Conservation (phyloP, 2,329 filamentous ascomycete species). For the Acephala macrosclerotiorum region DNA sequence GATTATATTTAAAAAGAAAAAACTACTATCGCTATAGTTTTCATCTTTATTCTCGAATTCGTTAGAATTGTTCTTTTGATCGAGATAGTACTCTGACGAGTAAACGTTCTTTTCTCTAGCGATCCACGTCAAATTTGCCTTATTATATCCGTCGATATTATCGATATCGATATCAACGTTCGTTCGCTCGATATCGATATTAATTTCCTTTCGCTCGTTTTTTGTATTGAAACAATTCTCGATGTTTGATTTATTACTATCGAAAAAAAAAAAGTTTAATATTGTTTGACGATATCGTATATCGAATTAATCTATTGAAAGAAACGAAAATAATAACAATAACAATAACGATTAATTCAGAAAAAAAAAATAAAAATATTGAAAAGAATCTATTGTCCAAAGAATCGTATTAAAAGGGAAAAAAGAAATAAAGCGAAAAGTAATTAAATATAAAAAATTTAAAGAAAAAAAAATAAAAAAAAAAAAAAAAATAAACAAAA, state of each 20-base stretch:
- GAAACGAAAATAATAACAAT: slow-evolving; percentile 1
- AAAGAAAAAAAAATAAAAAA: too few relatives aligned
- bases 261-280: slow-evolving; percentile 27
- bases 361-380: slow-evolving; percentile 15
- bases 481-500: too few relatives aligned
- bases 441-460: slow-evolving; percentile 32
- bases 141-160: slow-evolving; percentile 22
- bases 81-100: too few relatives aligned
- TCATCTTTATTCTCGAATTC: too few relatives aligned
- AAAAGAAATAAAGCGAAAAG: slow-evolving; percentile 20
- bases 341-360: slow-evolving; percentile 22
- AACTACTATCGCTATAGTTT: too few relatives aligned
- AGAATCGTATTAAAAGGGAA: slow-evolving; percentile 18
- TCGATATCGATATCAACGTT: slow-evolving; percentile 38
- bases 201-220: slow-evolving; percentile 29
- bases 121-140: slow-evolving; percentile 32
- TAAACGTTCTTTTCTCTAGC: too few relatives aligned
- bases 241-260: slow-evolving; percentile 34
- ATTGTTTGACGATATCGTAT: slow-evolving; percentile 28
- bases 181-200: slow-evolving; percentile 38
- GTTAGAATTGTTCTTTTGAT: too few relatives aligned
- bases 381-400: slow-evolving; percentile 22
- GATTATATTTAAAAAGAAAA: too few relatives aligned
- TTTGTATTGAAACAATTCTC: too few relatives aligned
- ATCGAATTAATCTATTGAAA: slow-evolving; percentile 18